These are phyloP conservation scores for Kazachstania africana DNA, from an alignment of 805 yeast genomes.

Conservation along the genomic window DNA sequence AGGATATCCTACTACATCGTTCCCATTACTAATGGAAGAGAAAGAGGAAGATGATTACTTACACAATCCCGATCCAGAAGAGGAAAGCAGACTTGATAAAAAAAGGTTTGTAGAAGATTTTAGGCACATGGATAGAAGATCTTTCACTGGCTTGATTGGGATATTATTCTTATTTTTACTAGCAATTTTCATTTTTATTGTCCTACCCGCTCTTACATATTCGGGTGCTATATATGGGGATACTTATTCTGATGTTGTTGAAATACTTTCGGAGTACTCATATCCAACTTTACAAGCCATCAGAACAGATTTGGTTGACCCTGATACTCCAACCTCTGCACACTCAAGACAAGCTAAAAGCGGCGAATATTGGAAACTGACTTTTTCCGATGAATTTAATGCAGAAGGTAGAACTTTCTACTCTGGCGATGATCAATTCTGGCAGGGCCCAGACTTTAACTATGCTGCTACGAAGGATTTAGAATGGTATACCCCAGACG, in stretches of 20 bases:
- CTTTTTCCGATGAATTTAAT: constrained; percentile 85
- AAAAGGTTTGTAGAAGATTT: constrained; percentile 54
- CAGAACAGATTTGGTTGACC: constrained; percentile 43
- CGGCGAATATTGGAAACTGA: constrained; percentile 64
- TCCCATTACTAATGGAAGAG: constrained; percentile 84
- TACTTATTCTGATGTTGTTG: constrained; percentile 16
- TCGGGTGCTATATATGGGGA: constrained; percentile 45
- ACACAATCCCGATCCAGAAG: constrained; percentile 93
- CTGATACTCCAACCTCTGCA: constrained; percentile 48
- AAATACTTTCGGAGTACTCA: constrained; percentile 34
- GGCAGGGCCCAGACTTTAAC: constrained; percentile 73
- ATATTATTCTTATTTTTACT: constrained; percentile 47
- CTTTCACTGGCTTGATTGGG: constrained; percentile 52
- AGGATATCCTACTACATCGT: constrained; percentile 87
- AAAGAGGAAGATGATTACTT: constrained; percentile 91
- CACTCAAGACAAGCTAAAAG: constrained; percentile 38
- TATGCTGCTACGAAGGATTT: constrained; percentile 82
- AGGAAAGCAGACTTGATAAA: constrained; percentile 76
- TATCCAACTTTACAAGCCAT: constrained; percentile 44
- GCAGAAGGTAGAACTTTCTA: constrained; percentile 84
- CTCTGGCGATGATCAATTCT: constrained; percentile 84
- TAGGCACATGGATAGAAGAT: constrained; percentile 51
- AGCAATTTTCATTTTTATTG: constrained; percentile 54
- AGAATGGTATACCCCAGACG: constrained; percentile 95
- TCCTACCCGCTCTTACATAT: constrained; percentile 75